phyloP scores from a whole-genome alignment of 495 filamentous ascomycete species.

The Aspergillus kassunensis region DNA sequence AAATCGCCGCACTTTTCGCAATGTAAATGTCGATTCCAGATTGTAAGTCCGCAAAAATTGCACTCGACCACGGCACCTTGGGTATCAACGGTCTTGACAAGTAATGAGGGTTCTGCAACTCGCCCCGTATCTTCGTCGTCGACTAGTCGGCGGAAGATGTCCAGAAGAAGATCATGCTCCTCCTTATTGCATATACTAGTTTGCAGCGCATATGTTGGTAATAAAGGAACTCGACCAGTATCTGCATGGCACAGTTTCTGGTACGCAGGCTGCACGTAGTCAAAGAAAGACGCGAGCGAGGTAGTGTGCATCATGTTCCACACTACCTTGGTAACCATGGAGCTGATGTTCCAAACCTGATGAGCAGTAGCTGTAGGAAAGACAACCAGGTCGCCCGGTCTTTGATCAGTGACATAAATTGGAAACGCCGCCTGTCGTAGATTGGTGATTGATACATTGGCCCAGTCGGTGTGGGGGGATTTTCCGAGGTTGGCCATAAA shows the following conservation, averaged over 20 bases:
- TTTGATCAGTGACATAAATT: conserved; percentile 20
- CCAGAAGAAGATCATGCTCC: conserved; percentile 2
- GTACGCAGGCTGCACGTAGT: conserved; percentile 21
- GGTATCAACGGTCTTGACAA: conserved; percentile 16
- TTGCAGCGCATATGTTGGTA: conserved; percentile 14
- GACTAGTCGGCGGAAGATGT: conserved; percentile 11
- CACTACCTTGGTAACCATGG: conserved; percentile 20
- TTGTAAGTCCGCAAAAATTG: conserved; percentile 22
- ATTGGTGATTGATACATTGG: conserved; percentile 13
- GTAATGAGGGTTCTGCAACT: neutral
- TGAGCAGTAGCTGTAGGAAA: conserved; percentile 23
- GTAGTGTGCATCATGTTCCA: conserved; percentile 23
- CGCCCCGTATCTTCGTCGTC: conserved; percentile 15
- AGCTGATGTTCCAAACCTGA: conserved; percentile 22
- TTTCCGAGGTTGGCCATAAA: conserved; percentile 22
- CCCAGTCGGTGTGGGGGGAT: conserved; percentile 23
- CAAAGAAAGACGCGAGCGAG: conserved; percentile 16
- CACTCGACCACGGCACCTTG: conserved; percentile 23
- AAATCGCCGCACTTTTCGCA: conserved; percentile 23
- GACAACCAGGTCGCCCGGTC: conserved; percentile 22
- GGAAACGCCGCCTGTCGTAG: conserved; percentile 18
- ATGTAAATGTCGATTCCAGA: conserved; percentile 24
- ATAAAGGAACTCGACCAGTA: conserved; percentile 20
- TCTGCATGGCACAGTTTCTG: conserved; percentile 20
- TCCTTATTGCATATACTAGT: neutral